Evolutionary conservation across 1,139 yeast species (phyloP).

Genomic region (Hanseniaspora gamundiae): DNA sequence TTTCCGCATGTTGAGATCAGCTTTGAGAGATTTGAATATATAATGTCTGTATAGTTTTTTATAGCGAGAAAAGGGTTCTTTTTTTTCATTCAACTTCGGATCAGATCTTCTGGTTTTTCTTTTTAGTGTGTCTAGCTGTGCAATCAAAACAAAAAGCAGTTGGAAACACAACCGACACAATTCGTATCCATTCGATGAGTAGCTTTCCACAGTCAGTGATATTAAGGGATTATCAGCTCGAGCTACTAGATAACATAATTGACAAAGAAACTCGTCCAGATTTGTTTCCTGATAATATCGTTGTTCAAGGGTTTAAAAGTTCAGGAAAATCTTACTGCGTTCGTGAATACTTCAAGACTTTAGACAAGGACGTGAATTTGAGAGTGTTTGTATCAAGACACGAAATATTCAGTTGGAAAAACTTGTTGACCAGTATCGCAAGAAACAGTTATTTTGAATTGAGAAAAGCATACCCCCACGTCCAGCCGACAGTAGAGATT

Average conservation of each 20-base stretch:
- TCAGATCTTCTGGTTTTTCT: background rate
- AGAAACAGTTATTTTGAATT: background rate
- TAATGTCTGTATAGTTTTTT: background rate
- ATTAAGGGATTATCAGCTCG: background rate
- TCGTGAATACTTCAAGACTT: background rate
- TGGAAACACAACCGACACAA: no score
- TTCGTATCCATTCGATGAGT: no score
- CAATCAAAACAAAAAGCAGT: no score
- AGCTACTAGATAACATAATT: background rate
- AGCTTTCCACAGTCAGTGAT: background rate
- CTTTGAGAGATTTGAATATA: constrained; percentile 27
- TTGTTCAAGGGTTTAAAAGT: constrained; percentile 2
- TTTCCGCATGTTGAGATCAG: constrained; percentile 43
- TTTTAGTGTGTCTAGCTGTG: no score
- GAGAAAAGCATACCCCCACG: background rate
- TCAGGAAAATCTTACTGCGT: constrained; percentile 1
- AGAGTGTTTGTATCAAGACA: background rate
- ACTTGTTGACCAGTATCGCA: background rate
- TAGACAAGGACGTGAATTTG: background rate
- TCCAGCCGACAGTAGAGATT: background rate
- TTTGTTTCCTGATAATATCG: background rate
- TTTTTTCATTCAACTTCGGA: background rate
- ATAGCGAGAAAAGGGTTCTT: no score
- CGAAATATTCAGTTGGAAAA: constrained; percentile 1
- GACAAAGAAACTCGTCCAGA: background rate